These are phyloP conservation scores for Inonotus obliquus DNA, from an alignment of 1,284 basidiomycete genomes.

Conservation along the genomic window DNA sequence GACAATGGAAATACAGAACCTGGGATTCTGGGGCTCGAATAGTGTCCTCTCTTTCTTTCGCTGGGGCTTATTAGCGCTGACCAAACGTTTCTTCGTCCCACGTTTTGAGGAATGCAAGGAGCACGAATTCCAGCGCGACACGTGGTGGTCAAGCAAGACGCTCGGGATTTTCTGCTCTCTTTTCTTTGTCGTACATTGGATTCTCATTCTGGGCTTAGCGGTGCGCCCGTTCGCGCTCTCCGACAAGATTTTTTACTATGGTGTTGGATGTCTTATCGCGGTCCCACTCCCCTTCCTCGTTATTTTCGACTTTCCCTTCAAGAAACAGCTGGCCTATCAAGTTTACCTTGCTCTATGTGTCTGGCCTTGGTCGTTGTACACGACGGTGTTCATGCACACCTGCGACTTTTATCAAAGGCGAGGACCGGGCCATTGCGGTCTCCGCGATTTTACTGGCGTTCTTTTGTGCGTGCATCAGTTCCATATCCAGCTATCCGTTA, in stretches of 20 bases:
- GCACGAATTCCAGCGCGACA: slow-evolving; percentile 38
- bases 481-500: neutral
- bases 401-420: slow-evolving; percentile 22
- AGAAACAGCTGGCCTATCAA: slow-evolving; percentile 31
- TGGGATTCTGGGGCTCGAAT: slow-evolving; percentile 29
- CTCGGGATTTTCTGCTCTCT: slow-evolving; percentile 59
- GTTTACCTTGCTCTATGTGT: slow-evolving; percentile 25
- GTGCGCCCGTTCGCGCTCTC: slow-evolving; percentile 40
- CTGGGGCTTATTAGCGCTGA: slow-evolving; percentile 36
- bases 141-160: slow-evolving; percentile 29
- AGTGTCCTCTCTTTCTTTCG: slow-evolving; percentile 31
- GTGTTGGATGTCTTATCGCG: slow-evolving; percentile 27
- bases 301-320: slow-evolving; percentile 32
- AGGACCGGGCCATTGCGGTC: slow-evolving; percentile 15
- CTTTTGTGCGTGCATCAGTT: slow-evolving; percentile 24
- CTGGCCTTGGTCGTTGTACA: slow-evolving; percentile 28
- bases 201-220: slow-evolving; percentile 50
- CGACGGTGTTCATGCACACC: slow-evolving; percentile 5
- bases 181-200: slow-evolving; percentile 70
- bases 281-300: slow-evolving; percentile 34
- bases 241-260: slow-evolving; percentile 64
- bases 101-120: slow-evolving; percentile 56
- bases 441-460: slow-evolving; percentile 22
- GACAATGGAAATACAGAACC: slow-evolving; percentile 24
- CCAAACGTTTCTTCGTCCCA: slow-evolving; percentile 44